Conservation (phyloP, 371 early-diverging fungal species). For the Rhizopus arrhizus region DNA sequence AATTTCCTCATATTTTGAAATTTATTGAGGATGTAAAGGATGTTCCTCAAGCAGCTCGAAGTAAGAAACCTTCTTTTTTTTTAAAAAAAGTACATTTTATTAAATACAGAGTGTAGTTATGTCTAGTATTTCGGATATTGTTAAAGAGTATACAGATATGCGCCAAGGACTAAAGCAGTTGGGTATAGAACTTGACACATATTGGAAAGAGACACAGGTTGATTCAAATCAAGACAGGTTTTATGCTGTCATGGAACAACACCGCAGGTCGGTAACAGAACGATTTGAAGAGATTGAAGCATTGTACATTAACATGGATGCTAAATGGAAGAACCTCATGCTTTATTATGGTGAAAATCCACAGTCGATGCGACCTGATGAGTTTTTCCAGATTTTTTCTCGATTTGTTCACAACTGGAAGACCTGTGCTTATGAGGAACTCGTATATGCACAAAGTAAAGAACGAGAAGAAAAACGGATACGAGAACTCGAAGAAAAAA, state of each 20-base stretch:
- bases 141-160: slow-evolving; percentile 36
- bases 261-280: slow-evolving; percentile 32
- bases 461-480: slow-evolving; percentile 39
- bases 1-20: slow-evolving; percentile 49
- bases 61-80: slow-evolving; percentile 23
- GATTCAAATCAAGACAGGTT: slow-evolving; percentile 35
- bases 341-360: slow-evolving; percentile 44
- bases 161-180: slow-evolving; percentile 35
- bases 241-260: slow-evolving; percentile 40
- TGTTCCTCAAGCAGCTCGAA: slow-evolving; percentile 41
- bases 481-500: slow-evolving; percentile 26
- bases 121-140: slow-evolving; percentile 33
- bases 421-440: slow-evolving; percentile 34
- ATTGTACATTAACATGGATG: slow-evolving; percentile 44
- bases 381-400: slow-evolving; percentile 35
- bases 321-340: slow-evolving; percentile 42
- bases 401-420: slow-evolving; percentile 35
- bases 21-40: slow-evolving; percentile 48
- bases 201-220: slow-evolving; percentile 17
- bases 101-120: slow-evolving; percentile 16
- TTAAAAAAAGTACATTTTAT: neutral
- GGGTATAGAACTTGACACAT: slow-evolving; percentile 17
- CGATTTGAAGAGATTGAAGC: slow-evolving; percentile 37
- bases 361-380: slow-evolving; percentile 39
- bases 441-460: slow-evolving; percentile 27